Evolutionary conservation across 2,329 filamentous ascomycete genomes (phyloP).

Genomic region (Fusarium sp.): DNA sequence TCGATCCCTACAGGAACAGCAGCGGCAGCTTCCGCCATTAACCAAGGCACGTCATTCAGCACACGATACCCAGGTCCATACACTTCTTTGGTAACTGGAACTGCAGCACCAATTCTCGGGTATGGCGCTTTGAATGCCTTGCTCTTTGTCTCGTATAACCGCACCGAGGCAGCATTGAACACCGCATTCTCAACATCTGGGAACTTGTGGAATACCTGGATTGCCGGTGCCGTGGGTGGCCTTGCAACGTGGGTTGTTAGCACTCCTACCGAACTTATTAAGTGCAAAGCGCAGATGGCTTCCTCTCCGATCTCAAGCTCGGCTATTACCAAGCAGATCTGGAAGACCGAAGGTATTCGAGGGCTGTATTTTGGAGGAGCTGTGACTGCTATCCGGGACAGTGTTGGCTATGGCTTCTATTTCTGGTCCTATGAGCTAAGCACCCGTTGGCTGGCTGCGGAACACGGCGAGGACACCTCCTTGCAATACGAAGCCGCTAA

Average conservation of each 20-base stretch:
- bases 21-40: constrained; percentile 19
- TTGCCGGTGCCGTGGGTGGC: constrained; percentile 84
- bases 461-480: constrained; percentile 37
- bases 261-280: constrained; percentile 90
- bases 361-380: constrained; percentile 86
- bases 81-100: constrained; percentile 69
- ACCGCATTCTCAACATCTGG: constrained; percentile 52
- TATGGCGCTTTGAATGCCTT: constrained; percentile 93
- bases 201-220: constrained; percentile 76
- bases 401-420: constrained; percentile 96
- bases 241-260: constrained; percentile 88
- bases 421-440: constrained; percentile 92
- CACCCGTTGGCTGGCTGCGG: constrained; percentile 65
- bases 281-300: constrained; percentile 84
- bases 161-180: constrained; percentile 75
- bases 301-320: constrained; percentile 67
- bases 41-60: constrained; percentile 13
- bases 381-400: constrained; percentile 86
- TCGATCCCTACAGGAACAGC: constrained; percentile 13
- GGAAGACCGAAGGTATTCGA: constrained; percentile 68
- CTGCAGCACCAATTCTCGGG: constrained; percentile 86
- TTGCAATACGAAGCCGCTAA: constrained; percentile 66
- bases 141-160: constrained; percentile 92
- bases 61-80: constrained; percentile 46
- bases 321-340: constrained; percentile 72